phyloP scores from a whole-genome alignment of 2,329 filamentous ascomycete genomes.

The Cyclaneusma minus region DNA sequence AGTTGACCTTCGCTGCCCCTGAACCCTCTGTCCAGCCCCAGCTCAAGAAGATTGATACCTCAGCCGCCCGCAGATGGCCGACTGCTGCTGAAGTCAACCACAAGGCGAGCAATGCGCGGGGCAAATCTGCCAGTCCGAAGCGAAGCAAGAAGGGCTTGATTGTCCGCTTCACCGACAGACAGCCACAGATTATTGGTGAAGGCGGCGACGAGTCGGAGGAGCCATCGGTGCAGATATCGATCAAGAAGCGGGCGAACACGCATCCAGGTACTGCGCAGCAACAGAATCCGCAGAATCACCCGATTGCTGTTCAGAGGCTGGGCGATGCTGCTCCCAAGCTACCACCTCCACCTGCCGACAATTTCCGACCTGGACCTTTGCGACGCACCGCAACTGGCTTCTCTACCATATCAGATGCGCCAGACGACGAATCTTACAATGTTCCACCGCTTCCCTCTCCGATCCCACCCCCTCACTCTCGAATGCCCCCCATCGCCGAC shows the following conservation, averaged over 20 bases:
- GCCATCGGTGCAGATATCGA: slow-evolving; percentile 57
- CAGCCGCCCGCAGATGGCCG: slow-evolving; percentile 33
- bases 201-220: slow-evolving; percentile 75
- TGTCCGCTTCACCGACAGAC: slow-evolving; percentile 58
- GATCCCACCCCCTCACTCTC: too few relatives aligned
- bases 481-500: too few relatives aligned
- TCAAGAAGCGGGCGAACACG: slow-evolving; percentile 25
- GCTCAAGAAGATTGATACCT: slow-evolving; percentile 26
- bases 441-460: slow-evolving; percentile 1
- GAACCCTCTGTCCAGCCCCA: slow-evolving; percentile 16
- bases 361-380: slow-evolving; percentile 37
- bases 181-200: slow-evolving; percentile 74
- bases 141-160: slow-evolving; percentile 48
- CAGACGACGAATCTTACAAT: slow-evolving; percentile 6
- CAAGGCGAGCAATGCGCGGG: slow-evolving; percentile 4
- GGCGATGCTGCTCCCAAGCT: slow-evolving; percentile 7
- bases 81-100: slow-evolving; percentile 24
- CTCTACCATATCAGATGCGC: slow-evolving; percentile 7
- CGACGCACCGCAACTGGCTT: slow-evolving; percentile 42
- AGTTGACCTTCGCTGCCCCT: slow-evolving; percentile 33
- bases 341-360: slow-evolving; percentile 23
- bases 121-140: slow-evolving; percentile 19
- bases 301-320: background rate
- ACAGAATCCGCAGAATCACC: background rate
- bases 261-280: slow-evolving; percentile 7